Evolutionary conservation across 306 rosid genomes (phyloP).

Genomic region (Corylus avellana): DNA sequence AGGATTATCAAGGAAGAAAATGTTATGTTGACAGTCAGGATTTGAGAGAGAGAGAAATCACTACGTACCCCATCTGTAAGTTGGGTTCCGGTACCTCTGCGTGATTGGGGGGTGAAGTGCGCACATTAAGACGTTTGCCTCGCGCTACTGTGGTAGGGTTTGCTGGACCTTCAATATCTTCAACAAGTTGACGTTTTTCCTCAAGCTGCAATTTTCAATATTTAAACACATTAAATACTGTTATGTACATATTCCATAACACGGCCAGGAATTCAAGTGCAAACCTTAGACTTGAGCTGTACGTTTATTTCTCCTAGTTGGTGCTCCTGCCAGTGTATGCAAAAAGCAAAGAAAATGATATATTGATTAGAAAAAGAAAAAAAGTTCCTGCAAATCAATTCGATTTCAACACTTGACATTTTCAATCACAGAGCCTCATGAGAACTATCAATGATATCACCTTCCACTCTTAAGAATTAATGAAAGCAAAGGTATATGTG

Average conservation of each 20-base stretch:
- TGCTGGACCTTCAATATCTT: slow-evolving; percentile 10
- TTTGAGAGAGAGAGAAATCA: background rate
- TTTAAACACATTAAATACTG: background rate
- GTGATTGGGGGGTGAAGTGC: slow-evolving; percentile 15
- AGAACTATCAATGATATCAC: too few relatives aligned
- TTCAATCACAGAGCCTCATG: too few relatives aligned
- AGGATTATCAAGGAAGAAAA: background rate
- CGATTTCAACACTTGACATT: background rate
- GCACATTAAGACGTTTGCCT: slow-evolving; percentile 5
- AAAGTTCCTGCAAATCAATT: background rate
- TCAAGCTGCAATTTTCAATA: slow-evolving; percentile 33
- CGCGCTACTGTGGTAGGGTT: slow-evolving; percentile 2
- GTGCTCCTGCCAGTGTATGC: slow-evolving; percentile 42
- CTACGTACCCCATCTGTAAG: slow-evolving; percentile 24
- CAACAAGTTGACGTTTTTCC: slow-evolving; percentile 26
- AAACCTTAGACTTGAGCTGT: slow-evolving; percentile 63
- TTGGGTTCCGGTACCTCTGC: slow-evolving; percentile 12
- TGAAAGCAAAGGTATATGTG: background rate
- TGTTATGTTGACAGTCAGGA: background rate
- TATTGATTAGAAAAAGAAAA: background rate
- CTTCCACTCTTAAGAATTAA: background rate
- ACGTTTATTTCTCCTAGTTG: slow-evolving; percentile 49
- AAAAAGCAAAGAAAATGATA: background rate
- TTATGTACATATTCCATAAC: background rate
- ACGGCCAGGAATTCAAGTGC: background rate